A percentile compares a stretch with the other conserved stretches of the same genome.
These are phyloP conservation scores for Penicillium desertorum DNA, from an alignment of 495 filamentous ascomycete species.

Conservation along the genomic window DNA sequence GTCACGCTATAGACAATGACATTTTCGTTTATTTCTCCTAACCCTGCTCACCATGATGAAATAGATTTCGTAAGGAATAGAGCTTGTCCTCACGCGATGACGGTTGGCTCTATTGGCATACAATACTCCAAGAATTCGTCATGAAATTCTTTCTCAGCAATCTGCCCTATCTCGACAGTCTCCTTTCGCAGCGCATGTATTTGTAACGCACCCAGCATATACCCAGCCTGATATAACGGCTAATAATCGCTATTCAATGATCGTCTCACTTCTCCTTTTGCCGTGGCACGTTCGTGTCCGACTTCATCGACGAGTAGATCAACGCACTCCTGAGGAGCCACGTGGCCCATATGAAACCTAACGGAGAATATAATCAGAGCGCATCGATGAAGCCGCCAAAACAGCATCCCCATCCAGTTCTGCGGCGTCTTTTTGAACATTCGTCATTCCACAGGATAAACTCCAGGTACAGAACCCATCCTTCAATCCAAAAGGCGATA, in stretches of 20 bases:
- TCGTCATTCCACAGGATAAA: slow-evolving; percentile 37
- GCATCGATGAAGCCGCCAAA: slow-evolving; percentile 54
- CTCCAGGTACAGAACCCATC: slow-evolving; percentile 54
- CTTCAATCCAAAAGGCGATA: slow-evolving; percentile 56
- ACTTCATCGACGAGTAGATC: slow-evolving; percentile 40
- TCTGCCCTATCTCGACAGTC: slow-evolving; percentile 21
- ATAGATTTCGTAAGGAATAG: background rate
- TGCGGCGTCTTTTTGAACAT: slow-evolving; percentile 45
- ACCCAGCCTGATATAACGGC: slow-evolving; percentile 53
- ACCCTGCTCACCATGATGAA: background rate
- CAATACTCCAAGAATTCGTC: slow-evolving; percentile 45
- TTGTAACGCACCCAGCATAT: slow-evolving; percentile 54
- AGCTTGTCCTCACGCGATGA: background rate
- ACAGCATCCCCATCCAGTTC: slow-evolving; percentile 50
- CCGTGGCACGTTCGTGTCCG: slow-evolving; percentile 55
- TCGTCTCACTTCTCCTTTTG: slow-evolving; percentile 54
- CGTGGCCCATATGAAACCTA: slow-evolving; percentile 49
- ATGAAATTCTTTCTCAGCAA: slow-evolving; percentile 51
- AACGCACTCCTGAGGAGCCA: slow-evolving; percentile 49
- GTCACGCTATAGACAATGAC: background rate
- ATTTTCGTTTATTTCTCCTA: background rate
- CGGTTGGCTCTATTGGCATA: slow-evolving; percentile 49
- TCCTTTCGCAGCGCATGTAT: slow-evolving; percentile 44
- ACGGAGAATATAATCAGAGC: slow-evolving; percentile 53
- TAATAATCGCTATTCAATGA: slow-evolving; percentile 28